Conservation (phyloP, 1,284 basidiomycete species). For the Lignosus rhinocerotis region DNA sequence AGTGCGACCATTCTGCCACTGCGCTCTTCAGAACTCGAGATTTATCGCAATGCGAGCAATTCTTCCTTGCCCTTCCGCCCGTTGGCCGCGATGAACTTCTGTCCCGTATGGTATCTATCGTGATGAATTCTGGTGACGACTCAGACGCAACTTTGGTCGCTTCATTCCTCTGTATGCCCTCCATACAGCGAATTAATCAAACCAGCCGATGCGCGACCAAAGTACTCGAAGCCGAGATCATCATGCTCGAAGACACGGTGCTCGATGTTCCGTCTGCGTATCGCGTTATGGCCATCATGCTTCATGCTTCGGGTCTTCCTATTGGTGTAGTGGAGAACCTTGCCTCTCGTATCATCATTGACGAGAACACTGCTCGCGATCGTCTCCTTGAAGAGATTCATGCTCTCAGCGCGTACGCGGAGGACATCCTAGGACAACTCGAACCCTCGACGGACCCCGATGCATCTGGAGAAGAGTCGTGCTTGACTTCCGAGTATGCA, state of each 20-base stretch:
- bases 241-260: constrained; percentile 23
- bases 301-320: constrained; percentile 20
- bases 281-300: constrained; percentile 25
- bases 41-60: constrained; percentile 3
- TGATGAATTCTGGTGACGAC: constrained; percentile 17
- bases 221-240: constrained; percentile 20
- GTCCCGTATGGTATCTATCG: constrained; percentile 15
- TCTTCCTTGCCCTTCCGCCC: constrained; percentile 16
- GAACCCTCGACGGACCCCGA: neutral
- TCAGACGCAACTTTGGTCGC: constrained; percentile 21
- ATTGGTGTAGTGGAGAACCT: constrained; percentile 18
- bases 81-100: constrained; percentile 19
- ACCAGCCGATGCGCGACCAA: constrained; percentile 3
- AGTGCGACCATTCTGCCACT: constrained; percentile 8
- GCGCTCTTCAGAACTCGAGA: constrained; percentile 12
- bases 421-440: neutral
- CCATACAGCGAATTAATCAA: constrained; percentile 3
- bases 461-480: neutral
- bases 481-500: neutral
- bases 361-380: constrained; percentile 16
- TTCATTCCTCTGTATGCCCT: constrained; percentile 19
- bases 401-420: neutral
- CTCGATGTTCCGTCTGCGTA: constrained; percentile 28
- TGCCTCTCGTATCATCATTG: constrained; percentile 13
- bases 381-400: constrained; percentile 20